phyloP scores from a whole-genome alignment of 345 rosid genomes.

The Moringa oleifera region DNA sequence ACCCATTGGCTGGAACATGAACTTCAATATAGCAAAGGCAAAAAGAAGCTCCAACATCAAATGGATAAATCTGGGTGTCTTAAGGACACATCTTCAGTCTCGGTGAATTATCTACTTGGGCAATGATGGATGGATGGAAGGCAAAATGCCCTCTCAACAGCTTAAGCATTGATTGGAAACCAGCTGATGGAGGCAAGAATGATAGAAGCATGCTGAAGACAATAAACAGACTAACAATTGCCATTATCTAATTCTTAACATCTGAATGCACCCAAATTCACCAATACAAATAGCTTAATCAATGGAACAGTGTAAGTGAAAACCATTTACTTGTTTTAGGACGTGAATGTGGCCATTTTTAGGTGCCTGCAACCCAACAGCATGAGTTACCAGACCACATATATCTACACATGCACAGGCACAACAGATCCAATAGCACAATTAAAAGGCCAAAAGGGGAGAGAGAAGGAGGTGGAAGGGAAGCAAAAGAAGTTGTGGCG shows the following conservation, averaged over 20 bases:
- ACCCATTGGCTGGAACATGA: too few relatives aligned
- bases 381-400: constrained; percentile 16
- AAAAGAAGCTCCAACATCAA: too few relatives aligned
- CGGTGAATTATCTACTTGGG: too few relatives aligned
- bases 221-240: background rate
- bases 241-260: background rate
- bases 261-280: constrained; percentile 7
- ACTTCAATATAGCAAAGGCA: too few relatives aligned
- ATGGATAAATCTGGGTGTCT: too few relatives aligned
- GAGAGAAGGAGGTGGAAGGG: background rate
- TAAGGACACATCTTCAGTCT: too few relatives aligned
- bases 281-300: constrained; percentile 10
- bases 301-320: background rate
- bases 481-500: constrained; percentile 1
- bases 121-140: too few relatives aligned
- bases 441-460: constrained; percentile 2
- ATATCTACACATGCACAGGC: constrained; percentile 21
- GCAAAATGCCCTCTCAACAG: background rate
- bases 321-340: background rate
- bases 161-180: background rate
- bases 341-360: background rate
- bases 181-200: background rate
- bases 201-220: background rate
- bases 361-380: constrained; percentile 12
- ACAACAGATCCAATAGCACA: constrained; percentile 8